Conservation (phyloP, 768 basidiomycete genomes). For the Boletus sp. region DNA sequence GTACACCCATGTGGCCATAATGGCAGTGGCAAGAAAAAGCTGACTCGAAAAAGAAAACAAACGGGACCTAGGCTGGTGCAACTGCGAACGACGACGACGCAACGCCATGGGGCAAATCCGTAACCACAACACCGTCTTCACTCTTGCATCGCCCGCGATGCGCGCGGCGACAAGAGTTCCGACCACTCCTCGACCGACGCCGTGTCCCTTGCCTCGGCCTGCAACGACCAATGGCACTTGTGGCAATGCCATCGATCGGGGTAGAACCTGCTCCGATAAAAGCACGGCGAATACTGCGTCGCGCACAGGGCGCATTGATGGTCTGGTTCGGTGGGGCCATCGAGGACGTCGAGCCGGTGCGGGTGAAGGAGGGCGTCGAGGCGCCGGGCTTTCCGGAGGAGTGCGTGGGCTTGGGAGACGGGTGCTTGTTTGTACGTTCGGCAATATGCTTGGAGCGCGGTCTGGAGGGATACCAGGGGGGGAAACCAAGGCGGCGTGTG, state of each 20-base stretch:
- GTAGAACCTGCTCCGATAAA: conserved; percentile 46
- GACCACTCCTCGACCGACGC: conserved; percentile 13
- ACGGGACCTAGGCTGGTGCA: background rate
- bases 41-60: background rate
- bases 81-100: background rate
- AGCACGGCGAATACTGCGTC: conserved; percentile 72
- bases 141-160: conserved; percentile 16
- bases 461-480: conserved; percentile 42
- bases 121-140: background rate
- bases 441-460: conserved; percentile 85
- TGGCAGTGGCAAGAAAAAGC: conserved; percentile 3
- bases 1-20: conserved; percentile 26
- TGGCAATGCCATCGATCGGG: conserved; percentile 40
- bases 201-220: background rate
- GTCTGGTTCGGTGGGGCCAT: conserved; percentile 22
- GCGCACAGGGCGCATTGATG: conserved; percentile 56
- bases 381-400: conserved; percentile 85
- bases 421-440: conserved; percentile 79
- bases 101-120: no score
- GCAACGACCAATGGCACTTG: conserved; percentile 38
- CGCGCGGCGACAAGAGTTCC: conserved; percentile 8
- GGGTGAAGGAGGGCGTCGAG: conserved; percentile 67
- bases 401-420: conserved; percentile 69
- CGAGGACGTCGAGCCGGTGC: conserved; percentile 35
- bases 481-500: background rate